Conservation (phyloP, 2,329 filamentous ascomycete genomes). For the Xylariaceae sp. region DNA sequence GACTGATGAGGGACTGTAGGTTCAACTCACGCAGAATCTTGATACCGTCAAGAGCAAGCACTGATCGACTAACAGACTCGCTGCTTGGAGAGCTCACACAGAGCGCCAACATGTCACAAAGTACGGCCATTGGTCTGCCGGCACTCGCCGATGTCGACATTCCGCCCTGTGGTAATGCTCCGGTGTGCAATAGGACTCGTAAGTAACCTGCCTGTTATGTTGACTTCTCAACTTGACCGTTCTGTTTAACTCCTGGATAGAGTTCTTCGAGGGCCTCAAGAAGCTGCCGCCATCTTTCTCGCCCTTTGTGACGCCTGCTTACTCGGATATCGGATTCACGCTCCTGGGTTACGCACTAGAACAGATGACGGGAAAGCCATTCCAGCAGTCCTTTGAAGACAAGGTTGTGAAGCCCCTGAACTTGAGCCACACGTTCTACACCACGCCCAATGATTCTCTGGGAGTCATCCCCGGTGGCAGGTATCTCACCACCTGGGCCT, state of each 20-base stretch:
- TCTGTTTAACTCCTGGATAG: constrained; percentile 15
- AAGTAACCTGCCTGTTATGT: constrained; percentile 4
- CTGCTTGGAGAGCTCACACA: constrained; percentile 24
- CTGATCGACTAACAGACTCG: constrained; percentile 13
- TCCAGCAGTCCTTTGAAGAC: constrained; percentile 28
- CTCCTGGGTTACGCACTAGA: constrained; percentile 35
- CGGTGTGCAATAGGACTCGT: constrained; percentile 29
- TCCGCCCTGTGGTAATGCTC: constrained; percentile 29
- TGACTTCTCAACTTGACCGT: too few species aligned
- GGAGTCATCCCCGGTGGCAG: constrained; percentile 33
- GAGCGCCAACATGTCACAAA: constrained; percentile 8
- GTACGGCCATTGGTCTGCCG: constrained; percentile 27
- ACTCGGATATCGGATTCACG: constrained; percentile 35
- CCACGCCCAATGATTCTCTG: constrained; percentile 27
- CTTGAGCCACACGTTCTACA: constrained; percentile 30
- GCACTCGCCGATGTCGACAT: constrained; percentile 21
- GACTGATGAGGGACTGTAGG: constrained; percentile 32
- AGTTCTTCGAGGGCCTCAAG: constrained; percentile 28
- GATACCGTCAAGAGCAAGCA: not conserved
- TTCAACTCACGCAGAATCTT: not conserved
- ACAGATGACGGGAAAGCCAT: constrained; percentile 30
- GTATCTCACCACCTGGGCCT: constrained; percentile 29
- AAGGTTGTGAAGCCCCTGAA: constrained; percentile 30
- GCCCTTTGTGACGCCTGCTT: constrained; percentile 32
- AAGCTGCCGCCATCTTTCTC: constrained; percentile 29